Conservation (phyloP, 345 rosid species). For the Pugionium dolabratum region DNA sequence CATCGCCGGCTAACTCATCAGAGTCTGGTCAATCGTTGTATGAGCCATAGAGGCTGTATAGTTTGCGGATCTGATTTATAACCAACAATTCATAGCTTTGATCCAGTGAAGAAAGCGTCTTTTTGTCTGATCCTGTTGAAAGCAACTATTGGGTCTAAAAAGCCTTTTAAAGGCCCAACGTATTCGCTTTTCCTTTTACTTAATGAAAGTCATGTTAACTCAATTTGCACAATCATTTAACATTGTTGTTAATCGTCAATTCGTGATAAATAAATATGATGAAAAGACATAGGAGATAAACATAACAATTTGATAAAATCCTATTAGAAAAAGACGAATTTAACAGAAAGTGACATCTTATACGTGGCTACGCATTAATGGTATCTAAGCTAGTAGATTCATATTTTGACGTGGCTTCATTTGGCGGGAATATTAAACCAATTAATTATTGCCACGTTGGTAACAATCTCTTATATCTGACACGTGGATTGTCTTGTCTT, state of each 20-base stretch:
- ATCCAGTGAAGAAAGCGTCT: too few relatives aligned
- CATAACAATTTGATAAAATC: background rate
- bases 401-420: constrained; percentile 10
- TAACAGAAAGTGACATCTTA: background rate
- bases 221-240: too few relatives aligned
- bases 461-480: background rate
- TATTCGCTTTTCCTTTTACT: too few relatives aligned
- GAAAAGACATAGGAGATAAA: constrained; percentile 6
- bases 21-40: constrained; percentile 40
- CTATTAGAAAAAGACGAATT: constrained; percentile 16
- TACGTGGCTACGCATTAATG: constrained; percentile 26
- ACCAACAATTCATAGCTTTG: constrained; percentile 18
- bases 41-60: constrained; percentile 37
- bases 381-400: constrained; percentile 21
- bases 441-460: constrained; percentile 12
- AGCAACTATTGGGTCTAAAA: too few relatives aligned
- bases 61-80: constrained; percentile 31
- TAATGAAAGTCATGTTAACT: too few relatives aligned
- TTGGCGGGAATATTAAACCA: constrained; percentile 16
- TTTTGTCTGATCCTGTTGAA: too few relatives aligned
- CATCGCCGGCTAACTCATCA: constrained; percentile 37
- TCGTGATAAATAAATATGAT: background rate
- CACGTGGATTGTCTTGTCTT: constrained; percentile 21
- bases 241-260: too few relatives aligned
- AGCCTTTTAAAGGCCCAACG: too few relatives aligned